Percentiles rank a stretch among this genome's conserved stretches.
phyloP scores from a whole-genome alignment of 1,284 basidiomycete genomes.

The Melampsora occidentalis region DNA sequence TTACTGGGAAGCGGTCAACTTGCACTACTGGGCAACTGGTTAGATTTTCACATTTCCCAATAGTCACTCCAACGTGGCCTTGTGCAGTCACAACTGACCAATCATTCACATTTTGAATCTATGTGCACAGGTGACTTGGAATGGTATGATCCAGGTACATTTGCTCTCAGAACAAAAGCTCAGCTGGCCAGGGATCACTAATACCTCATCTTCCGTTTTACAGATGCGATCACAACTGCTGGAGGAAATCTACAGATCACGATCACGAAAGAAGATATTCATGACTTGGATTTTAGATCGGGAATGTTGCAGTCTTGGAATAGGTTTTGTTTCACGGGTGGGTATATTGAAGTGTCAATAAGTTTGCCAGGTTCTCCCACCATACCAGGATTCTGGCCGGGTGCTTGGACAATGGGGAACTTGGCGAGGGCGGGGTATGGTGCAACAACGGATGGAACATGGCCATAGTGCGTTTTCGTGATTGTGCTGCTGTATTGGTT shows the following conservation, averaged over 20 bases:
- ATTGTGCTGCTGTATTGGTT: background rate
- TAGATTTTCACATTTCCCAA: slow-evolving; percentile 49
- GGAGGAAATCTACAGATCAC: slow-evolving; percentile 77
- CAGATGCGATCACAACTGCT: slow-evolving; percentile 72
- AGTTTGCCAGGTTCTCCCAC: slow-evolving; percentile 72
- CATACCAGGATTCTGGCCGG: slow-evolving; percentile 68
- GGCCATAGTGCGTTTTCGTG: slow-evolving; percentile 56
- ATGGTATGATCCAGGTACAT: slow-evolving; percentile 63
- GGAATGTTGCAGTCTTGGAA: slow-evolving; percentile 69
- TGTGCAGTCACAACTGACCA: background rate
- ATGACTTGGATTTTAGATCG: slow-evolving; percentile 70
- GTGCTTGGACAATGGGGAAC: slow-evolving; percentile 58
- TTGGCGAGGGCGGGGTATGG: slow-evolving; percentile 58
- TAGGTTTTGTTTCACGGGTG: slow-evolving; percentile 91
- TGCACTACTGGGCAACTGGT: slow-evolving; percentile 70
- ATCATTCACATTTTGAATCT: background rate
- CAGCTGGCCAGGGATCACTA: background rate
- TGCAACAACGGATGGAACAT: slow-evolving; percentile 56
- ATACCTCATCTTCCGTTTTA: slow-evolving; percentile 54
- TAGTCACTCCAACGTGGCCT: background rate
- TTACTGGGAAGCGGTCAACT: slow-evolving; percentile 60
- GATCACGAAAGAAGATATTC: slow-evolving; percentile 62
- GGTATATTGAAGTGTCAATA: slow-evolving; percentile 61
- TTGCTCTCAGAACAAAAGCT: background rate
- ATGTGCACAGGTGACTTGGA: slow-evolving; percentile 59